Evolutionary conservation across 192 early-diverging fungal genomes (phyloP).

Genomic region (Coemansia sp.): DNA sequence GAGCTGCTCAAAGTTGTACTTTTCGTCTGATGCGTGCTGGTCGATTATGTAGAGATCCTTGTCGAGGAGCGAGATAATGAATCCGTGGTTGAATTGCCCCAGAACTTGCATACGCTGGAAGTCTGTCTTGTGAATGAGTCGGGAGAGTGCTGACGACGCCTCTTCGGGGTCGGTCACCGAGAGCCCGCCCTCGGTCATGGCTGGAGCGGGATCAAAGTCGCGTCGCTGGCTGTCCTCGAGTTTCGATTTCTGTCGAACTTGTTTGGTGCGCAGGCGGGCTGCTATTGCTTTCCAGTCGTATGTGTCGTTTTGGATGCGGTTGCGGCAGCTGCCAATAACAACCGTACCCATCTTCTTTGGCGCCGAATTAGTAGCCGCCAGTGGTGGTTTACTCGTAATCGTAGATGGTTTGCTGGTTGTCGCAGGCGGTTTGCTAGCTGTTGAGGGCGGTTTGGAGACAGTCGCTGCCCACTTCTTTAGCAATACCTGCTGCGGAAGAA

Average conservation of each 20-base stretch:
- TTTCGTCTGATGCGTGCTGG: constrained; percentile 98
- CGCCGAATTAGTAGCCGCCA: neutral
- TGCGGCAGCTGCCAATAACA: constrained; percentile 31
- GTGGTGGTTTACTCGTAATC: neutral
- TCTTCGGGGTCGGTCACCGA: constrained; percentile 6
- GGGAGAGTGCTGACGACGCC: constrained; percentile 28
- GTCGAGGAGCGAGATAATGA: constrained; percentile 78
- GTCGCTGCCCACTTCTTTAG: neutral
- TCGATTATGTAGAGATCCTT: constrained; percentile 87
- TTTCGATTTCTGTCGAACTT: constrained; percentile 3
- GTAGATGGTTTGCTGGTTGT: neutral
- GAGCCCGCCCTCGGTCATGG: constrained; percentile 22
- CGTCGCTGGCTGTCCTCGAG: constrained; percentile 14
- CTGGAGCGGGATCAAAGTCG: neutral
- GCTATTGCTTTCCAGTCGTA: constrained; percentile 18
- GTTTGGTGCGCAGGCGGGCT: constrained; percentile 17
- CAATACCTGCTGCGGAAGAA: neutral
- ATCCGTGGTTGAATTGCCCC: constrained; percentile 97
- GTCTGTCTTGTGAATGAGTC: constrained; percentile 69
- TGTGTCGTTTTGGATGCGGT: constrained; percentile 27
- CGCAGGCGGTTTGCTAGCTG: neutral
- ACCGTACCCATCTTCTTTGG: constrained; percentile 19
- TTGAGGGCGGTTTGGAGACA: neutral
- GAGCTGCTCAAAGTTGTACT: constrained; percentile 90
- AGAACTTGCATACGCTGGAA: constrained; percentile 82